A percentile compares a stretch with the other conserved stretches of the same genome.
Conservation (phyloP, 257 asterid genomes). For the Cinchona pubescens region DNA sequence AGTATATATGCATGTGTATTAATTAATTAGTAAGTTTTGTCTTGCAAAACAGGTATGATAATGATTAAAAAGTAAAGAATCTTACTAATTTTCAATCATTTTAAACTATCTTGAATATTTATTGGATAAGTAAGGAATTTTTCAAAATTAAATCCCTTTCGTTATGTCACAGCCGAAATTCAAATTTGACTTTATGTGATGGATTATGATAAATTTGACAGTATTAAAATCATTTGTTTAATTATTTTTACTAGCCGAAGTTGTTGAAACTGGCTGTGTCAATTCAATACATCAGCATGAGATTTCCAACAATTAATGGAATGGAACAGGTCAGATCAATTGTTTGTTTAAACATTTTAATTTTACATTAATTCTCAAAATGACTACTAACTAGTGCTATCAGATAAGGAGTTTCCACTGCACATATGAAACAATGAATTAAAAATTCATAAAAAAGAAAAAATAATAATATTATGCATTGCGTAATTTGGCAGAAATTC, state of each 20-base stretch:
- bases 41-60: too few species aligned
- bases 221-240: not conserved
- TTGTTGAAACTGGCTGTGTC: slow-evolving; percentile 14
- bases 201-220: slow-evolving; percentile 2
- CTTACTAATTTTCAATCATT: too few species aligned
- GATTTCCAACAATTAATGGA: not conserved
- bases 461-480: too few species aligned
- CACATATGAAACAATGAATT: not conserved
- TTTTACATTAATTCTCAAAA: not conserved
- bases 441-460: too few species aligned
- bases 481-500: not conserved
- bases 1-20: too few species aligned
- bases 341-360: not conserved
- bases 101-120: too few species aligned
- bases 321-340: not conserved
- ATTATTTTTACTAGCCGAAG: slow-evolving; percentile 1
- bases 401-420: not conserved
- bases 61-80: too few species aligned
- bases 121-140: too few species aligned
- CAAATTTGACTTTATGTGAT: slow-evolving; percentile 24
- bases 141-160: too few species aligned
- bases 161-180: slow-evolving; percentile 28
- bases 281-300: slow-evolving; percentile 15
- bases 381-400: not conserved
- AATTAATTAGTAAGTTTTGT: too few species aligned